Evolutionary conservation across 2,329 filamentous ascomycete species (phyloP).

Genomic region (Zymoseptoria passerinii): DNA sequence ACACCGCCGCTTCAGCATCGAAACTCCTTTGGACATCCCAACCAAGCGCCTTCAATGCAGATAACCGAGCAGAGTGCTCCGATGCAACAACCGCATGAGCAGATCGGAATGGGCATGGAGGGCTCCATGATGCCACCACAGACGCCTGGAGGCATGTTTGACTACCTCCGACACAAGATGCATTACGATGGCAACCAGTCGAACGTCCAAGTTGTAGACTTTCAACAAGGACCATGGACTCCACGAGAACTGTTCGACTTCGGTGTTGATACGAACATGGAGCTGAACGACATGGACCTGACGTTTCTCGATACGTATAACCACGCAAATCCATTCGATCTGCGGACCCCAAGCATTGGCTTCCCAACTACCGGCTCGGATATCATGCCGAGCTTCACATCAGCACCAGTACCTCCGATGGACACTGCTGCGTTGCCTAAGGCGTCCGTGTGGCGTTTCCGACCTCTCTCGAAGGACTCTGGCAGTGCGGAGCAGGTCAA

Average conservation of each 20-base stretch:
- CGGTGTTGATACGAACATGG: conserved; percentile 38
- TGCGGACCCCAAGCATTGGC: conserved; percentile 27
- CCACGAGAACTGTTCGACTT: conserved; percentile 39
- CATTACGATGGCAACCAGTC: conserved; percentile 16
- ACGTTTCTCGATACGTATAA: conserved; percentile 40
- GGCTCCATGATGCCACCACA: conserved; percentile 25
- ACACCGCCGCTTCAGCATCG: conserved; percentile 19
- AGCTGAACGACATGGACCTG: conserved; percentile 39
- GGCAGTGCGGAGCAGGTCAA: conserved; percentile 31
- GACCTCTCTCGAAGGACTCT: conserved; percentile 31
- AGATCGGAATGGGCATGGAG: conserved; percentile 20
- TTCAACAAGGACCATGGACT: conserved; percentile 33
- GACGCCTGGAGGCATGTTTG: conserved; percentile 24
- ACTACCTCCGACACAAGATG: conserved; percentile 30
- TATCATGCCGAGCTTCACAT: conserved; percentile 27
- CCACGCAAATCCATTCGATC: conserved; percentile 36
- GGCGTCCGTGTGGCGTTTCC: conserved; percentile 39
- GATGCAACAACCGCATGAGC: conserved; percentile 8
- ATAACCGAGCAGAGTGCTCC: conserved; percentile 15
- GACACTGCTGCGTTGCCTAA: conserved; percentile 33
- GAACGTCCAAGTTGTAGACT: conserved; percentile 24
- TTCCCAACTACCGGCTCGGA: conserved; percentile 27
- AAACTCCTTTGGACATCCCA: conserved; percentile 9
- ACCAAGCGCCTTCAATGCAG: conserved; percentile 17
- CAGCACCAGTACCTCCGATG: conserved; percentile 26